Base-by-base conservation (phyloP, 2,329 filamentous ascomycete species). In the Septoria linicola region DNA sequence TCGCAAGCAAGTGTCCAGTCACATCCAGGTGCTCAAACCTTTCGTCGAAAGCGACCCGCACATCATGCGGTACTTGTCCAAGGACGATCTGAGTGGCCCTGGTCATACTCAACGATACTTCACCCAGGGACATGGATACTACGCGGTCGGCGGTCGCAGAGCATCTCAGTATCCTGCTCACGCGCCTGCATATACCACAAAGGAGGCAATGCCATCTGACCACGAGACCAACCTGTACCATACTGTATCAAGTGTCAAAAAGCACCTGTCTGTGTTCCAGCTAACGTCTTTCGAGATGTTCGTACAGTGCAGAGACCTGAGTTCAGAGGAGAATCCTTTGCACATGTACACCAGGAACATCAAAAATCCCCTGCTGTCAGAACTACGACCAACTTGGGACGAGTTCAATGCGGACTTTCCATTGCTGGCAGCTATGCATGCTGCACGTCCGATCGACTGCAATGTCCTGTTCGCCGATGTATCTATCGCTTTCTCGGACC, bases 1-100 rank as follows among this genome's bases (percentile, higher is more conserved):
- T 13, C 72, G 81, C 43, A 84, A 84, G 64, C 79, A 84, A 61
- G 78, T 84, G 3, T 84, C 81, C 0, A 84, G 81, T 59, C 81
- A 84, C 62, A 75, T 84, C 20, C 81, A 84, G 65, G 80, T 84
- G 2, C 70, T 84, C 16, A 81, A 81, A 63, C 75, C 73, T 10
- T 77, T 80, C 53, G 69, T 83, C 31, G 72, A 73, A 55, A 72
- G 75, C 4, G 75, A 80, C 54, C 74, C 76, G 21, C 69, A 74
- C 53, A 79, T 75, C 55, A 68, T 75, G 64, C 59, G 65, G 41
- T 73, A 70, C 50, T 68, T 75, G 57, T 69, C 71, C 4, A 70
- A 64, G 45, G 62, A 66, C 27, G 68, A 72, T 47, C 57, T 68
- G 41, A 59, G 60, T 14, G 32, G 19, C 34, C 16, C 34, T 14